These are phyloP conservation scores for Kalanchoe fedtschenkoi DNA, from an alignment of 164 flowering plant species.

Conservation along the genomic window DNA sequence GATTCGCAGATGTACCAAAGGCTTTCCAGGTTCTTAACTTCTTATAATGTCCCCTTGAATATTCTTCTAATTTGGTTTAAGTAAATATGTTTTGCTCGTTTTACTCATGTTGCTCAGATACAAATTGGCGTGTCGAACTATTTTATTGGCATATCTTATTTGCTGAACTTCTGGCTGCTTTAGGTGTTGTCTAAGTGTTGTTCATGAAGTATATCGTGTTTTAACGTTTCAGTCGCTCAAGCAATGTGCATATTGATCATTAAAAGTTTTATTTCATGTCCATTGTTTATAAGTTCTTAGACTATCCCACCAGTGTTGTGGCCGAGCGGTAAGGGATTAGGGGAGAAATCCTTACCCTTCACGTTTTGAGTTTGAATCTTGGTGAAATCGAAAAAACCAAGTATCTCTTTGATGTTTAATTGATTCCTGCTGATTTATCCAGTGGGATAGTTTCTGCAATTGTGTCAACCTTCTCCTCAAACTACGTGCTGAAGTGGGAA, in stretches of 20 bases:
- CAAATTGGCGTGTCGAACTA: neutral
- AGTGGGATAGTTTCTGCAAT: constrained; percentile 52
- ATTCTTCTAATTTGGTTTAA: neutral
- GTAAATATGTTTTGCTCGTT: neutral
- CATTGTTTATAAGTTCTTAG: too few species aligned
- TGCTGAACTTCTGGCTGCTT: too few species aligned
- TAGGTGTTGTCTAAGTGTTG: neutral
- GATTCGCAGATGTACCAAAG: constrained; percentile 6
- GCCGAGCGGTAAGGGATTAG: too few species aligned
- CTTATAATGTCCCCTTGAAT: neutral
- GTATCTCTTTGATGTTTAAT: constrained; percentile 7
- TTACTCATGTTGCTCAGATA: neutral
- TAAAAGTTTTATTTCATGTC: neutral
- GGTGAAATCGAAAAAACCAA: too few species aligned
- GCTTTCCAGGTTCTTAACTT: neutral
- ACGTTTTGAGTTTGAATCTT: too few species aligned
- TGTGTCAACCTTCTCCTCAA: constrained; percentile 62
- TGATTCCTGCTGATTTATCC: constrained; percentile 23
- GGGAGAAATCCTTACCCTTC: too few species aligned
- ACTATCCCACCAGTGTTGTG: too few species aligned
- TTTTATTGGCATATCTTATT: neutral
- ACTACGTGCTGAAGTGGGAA: constrained; percentile 55
- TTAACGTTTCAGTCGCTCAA: neutral
- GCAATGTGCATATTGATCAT: neutral
- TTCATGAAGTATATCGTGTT: neutral